phyloP scores from a whole-genome alignment of 345 rosid species.

The Arabidopsis arenosa region DNA sequence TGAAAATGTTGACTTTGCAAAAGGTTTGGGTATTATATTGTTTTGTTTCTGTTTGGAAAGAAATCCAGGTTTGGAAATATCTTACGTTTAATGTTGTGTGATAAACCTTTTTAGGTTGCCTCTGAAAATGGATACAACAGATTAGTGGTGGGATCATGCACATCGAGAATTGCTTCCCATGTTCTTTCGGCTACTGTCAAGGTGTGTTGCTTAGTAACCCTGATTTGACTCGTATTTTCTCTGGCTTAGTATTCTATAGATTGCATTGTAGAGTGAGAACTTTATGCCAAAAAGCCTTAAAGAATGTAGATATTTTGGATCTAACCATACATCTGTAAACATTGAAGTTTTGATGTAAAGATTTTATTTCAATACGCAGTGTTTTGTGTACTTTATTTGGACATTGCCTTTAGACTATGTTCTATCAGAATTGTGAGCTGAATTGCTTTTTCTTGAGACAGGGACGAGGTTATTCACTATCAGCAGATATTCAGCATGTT shows the following conservation, averaged over 20 bases:
- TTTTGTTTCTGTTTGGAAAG: neutral
- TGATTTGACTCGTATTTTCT: neutral
- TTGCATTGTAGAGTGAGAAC: neutral
- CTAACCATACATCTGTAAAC: neutral
- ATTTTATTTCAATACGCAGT: neutral
- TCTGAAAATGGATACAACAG: conserved; percentile 76
- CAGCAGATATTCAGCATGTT: conserved; percentile 93
- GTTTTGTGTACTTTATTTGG: neutral
- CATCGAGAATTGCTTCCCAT: conserved; percentile 86
- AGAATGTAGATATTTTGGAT: neutral
- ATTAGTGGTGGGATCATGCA: conserved; percentile 74
- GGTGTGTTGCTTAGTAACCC: conserved; percentile 50
- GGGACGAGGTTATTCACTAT: conserved; percentile 93
- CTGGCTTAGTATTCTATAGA: neutral
- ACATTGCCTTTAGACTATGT: neutral
- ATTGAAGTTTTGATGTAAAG: neutral
- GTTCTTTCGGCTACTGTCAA: conserved; percentile 86
- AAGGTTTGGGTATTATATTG: conserved; percentile 55
- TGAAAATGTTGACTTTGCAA: conserved; percentile 73
- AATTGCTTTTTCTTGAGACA: conserved; percentile 41
- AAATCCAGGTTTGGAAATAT: neutral
- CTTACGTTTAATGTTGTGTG: conserved; percentile 28
- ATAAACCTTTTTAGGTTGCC: conserved; percentile 58
- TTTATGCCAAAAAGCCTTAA: neutral
- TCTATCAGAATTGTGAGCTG: neutral